Percentiles rank a stretch among this genome's conserved stretches.
These are phyloP conservation scores for Colletotrichum acutatum DNA, from an alignment of 2,329 filamentous ascomycete genomes.

Conservation along the genomic window DNA sequence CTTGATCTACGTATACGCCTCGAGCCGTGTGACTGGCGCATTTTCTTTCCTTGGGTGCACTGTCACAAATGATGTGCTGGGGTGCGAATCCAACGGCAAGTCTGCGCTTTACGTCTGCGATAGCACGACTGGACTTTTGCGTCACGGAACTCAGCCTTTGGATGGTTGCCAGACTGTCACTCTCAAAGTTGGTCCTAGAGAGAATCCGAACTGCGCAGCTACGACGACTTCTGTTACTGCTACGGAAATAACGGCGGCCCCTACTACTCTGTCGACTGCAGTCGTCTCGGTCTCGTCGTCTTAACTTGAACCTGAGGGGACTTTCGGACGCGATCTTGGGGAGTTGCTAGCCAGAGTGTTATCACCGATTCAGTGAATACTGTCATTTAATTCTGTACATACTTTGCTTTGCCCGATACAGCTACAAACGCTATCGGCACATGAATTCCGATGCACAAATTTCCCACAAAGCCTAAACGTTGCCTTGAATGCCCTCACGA, in stretches of 20 bases:
- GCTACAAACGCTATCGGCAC: no score
- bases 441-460: no score
- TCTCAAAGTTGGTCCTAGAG: neutral
- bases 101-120: neutral
- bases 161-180: neutral
- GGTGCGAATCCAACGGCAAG: neutral
- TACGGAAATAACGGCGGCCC: neutral
- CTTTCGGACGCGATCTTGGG: no score
- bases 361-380: no score
- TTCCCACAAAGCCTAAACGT: no score
- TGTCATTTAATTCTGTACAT: no score
- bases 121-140: neutral
- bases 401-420: no score
- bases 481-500: no score
- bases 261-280: neutral
- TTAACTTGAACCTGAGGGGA: no score
- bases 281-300: neutral
- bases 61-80: neutral
- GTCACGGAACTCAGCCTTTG: neutral
- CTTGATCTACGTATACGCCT: conserved; percentile 35
- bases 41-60: neutral
- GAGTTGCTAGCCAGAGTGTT: no score
- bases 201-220: neutral
- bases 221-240: neutral
- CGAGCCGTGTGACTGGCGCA: neutral